Base-by-base conservation (phyloP, 371 early-diverging fungal genomes). In the Syncephalis plumigaleata region DNA sequence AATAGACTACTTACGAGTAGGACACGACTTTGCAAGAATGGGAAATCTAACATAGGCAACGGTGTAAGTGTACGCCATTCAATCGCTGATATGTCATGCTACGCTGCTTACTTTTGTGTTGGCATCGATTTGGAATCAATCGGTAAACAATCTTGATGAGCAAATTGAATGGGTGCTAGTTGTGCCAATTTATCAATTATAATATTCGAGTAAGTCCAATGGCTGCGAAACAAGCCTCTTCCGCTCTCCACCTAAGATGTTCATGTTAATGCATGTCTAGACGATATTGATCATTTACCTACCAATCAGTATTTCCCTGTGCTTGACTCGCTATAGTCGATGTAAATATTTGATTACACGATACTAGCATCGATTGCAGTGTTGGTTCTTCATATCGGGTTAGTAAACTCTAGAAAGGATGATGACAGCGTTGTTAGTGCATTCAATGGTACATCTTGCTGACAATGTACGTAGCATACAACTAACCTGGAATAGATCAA, bases 21-120 rank as follows among this genome's bases (percentile, higher is more conserved):
- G 1, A 89, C 82, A 17, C 91, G 83, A 2, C 89, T 87, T 60
- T 87, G 87, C 51, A 84, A 71, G 56, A 84, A 86, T 1, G 94
- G 91, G 31, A 59, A 68, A 2, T 75, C 80, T 67, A 59, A 22
- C 37, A 58, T 51, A 27, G 46, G 58, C 5, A 49, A 52, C 42
- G 61, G 48, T 37, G 55, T 49, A 42, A 23, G 27, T 45, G 40
- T 52, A 36, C 22, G 15, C 36, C 31, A 24, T n/a, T 26, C 27
- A 23, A 23, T 17, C 15, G 38, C 20, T 37, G 8, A 36, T n/a
- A n/a, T n/a, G n/a, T n/a, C n/a, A n/a, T n/a, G n/a, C n/a, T n/a
- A n/a, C n/a, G n/a, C n/a, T n/a, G n/a, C 15, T 16, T 39, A 39
- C 20, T 39, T 15, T 39, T 16, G 3, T 39, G 20, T 39, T 16